These are phyloP conservation scores for Akanthomyces lecanii DNA, from an alignment of 2,329 filamentous ascomycete genomes.

Conservation along the genomic window DNA sequence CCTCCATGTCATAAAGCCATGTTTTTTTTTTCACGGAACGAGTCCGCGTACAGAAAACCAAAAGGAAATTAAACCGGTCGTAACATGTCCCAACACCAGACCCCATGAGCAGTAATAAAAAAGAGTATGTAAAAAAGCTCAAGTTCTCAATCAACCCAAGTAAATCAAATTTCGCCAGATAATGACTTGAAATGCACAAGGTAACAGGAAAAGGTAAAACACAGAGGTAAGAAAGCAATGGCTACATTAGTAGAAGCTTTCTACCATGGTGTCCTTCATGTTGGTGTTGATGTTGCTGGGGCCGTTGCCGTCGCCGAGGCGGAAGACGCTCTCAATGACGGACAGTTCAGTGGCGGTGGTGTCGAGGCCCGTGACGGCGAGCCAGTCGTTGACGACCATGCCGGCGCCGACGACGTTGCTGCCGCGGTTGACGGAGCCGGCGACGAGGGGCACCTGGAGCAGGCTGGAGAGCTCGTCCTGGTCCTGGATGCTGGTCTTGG, in stretches of 20 bases:
- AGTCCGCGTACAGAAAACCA: conserved; percentile 9
- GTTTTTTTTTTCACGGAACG: background rate
- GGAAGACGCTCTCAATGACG: conserved; percentile 94
- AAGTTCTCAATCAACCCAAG: conserved; percentile 13
- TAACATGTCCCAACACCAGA: conserved; percentile 17
- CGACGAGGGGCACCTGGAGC: conserved; percentile 92
- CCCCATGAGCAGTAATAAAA: conserved; percentile 10
- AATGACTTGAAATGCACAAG: conserved; percentile 20
- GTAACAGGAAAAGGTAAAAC: conserved; percentile 17
- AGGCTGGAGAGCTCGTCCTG: conserved; percentile 94
- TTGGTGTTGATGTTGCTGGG: conserved; percentile 74
- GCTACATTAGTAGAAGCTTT: conserved; percentile 83
- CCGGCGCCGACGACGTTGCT: conserved; percentile 86
- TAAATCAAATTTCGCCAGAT: conserved; percentile 9
- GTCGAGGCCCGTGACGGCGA: conserved; percentile 88
- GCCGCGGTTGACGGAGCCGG: conserved; percentile 88
- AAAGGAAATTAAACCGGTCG: conserved; percentile 12
- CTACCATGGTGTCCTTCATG: conserved; percentile 97
- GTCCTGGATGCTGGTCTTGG: conserved; percentile 94
- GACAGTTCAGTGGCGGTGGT: conserved; percentile 97
- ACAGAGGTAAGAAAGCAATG: background rate
- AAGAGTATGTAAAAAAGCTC: conserved; percentile 1
- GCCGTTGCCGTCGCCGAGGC: conserved; percentile 80
- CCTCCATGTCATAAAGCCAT: background rate
- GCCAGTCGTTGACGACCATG: conserved; percentile 70